Base-by-base conservation (phyloP, 192 early-diverging fungal species). In the Oehlia diaphana region DNA sequence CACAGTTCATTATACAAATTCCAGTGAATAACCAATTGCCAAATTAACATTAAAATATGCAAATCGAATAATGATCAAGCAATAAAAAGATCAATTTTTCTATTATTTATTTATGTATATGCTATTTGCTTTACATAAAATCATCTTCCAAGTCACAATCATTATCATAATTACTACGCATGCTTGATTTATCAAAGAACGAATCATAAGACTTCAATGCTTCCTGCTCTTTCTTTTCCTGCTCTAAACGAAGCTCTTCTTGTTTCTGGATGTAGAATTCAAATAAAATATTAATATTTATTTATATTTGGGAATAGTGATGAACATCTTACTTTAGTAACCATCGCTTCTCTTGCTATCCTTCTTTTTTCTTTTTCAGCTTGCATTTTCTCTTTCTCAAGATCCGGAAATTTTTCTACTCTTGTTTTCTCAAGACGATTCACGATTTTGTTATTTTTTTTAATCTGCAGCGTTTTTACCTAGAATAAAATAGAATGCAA, bases 351-450 rank as follows among this genome's bases (percentile, higher is more conserved):
- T 72, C 82, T 71, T 5, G 49, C 71, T 26, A 77, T 61, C 21
- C 75, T 81, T 64, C 86, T 81, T n/a, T 81, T 63, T n/a, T 79
- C 79, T 42, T 89, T 87, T 13, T 91, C 89, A 61, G 84, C 77
- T 39, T 90, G 90, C 39, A 91, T 37, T 80, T 94, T 94, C 68
- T 95, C 90, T 39, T 87, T 84, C n/a, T 86, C 80, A 80, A 98
- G 84, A 81, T 99, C 97, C 21, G 95, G 95, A 19, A 88, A 82
- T 28, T 82, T 74, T 65, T 97, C 95, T 0, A 84, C 79, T 72
- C 93, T 94, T 0, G 98, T 97, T 87, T 98, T 98, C 88, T 97
- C 98, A 50, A 99, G 84, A 35, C 98, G 86, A 84, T 98, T 98
- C 64, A 99, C 87, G 37, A 96, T 92, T 33, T 87, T 90, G 86